Conservation (phyloP, 73 alveolate species). For the Paramecium octaurelia region DNA sequence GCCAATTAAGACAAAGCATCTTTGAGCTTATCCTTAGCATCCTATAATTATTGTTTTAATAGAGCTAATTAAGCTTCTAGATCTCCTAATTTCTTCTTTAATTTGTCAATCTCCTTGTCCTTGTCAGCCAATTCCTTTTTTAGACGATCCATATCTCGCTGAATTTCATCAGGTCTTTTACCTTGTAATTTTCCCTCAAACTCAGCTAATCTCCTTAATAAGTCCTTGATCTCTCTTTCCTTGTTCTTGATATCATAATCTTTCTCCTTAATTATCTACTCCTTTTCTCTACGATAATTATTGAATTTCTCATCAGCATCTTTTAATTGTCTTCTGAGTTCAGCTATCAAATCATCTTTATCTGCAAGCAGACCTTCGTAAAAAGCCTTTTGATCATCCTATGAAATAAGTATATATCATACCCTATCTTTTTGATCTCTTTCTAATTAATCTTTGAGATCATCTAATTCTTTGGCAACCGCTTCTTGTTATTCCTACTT, state of each 20-base stretch:
- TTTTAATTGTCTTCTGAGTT: not conserved
- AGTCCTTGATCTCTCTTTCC: slow-evolving; percentile 28
- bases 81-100: slow-evolving; percentile 15
- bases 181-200: slow-evolving; percentile 6
- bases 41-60: not conserved
- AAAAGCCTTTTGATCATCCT: slow-evolving; percentile 30
- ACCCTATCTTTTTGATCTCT: not conserved
- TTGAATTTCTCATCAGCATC: not conserved
- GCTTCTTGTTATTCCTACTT: not conserved
- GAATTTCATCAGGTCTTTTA: slow-evolving; percentile 23
- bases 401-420: not conserved
- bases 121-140: slow-evolving; percentile 7
- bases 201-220: not conserved
- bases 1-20: not conserved
- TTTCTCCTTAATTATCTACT: not conserved
- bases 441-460: not conserved
- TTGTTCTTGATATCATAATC: slow-evolving; percentile 22
- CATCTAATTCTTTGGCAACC: not conserved
- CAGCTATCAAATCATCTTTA: slow-evolving; percentile 18
- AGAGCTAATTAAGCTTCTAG: not conserved
- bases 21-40: not conserved
- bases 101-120: not conserved
- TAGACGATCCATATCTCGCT: not conserved
- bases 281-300: slow-evolving; percentile 14
- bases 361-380: not conserved